Percentiles rank a stretch among this genome's conserved stretches.
phyloP scores from a whole-genome alignment of 2,329 filamentous ascomycete genomes.

The Trichoderma guizhouense region DNA sequence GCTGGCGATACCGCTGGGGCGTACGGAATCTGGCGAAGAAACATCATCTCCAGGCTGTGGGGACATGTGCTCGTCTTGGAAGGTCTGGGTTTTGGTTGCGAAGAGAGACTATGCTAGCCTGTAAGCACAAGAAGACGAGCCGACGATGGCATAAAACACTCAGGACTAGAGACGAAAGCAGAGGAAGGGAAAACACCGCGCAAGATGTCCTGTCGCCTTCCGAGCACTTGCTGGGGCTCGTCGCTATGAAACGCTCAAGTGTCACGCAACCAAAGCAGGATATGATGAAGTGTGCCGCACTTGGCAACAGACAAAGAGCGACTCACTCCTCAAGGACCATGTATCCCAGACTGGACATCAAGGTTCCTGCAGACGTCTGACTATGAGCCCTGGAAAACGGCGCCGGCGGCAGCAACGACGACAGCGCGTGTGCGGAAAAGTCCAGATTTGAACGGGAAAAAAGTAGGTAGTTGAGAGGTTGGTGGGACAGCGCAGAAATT shows the following conservation, averaged over 20 bases:
- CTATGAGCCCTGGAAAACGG: not conserved
- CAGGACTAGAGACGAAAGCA: not conserved
- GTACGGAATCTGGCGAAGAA: conserved; percentile 53
- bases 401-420: not conserved
- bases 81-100: conserved; percentile 20
- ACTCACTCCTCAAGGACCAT: conserved; percentile 20
- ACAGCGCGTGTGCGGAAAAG: not conserved
- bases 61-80: conserved; percentile 53
- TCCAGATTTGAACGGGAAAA: not conserved
- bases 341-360: conserved; percentile 16
- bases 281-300: not conserved
- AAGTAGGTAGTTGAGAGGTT: not conserved
- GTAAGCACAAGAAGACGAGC: conserved; percentile 3
- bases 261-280: conserved; percentile 10
- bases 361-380: conserved; percentile 5
- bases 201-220: not conserved
- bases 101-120: conserved; percentile 11
- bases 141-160: not conserved
- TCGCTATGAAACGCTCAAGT: not conserved
- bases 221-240: not conserved
- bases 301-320: not conserved
- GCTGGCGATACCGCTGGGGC: conserved; percentile 55
- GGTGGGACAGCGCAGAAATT: conserved; percentile 13
- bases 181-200: not conserved
- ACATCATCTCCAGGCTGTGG: conserved; percentile 56